These are phyloP conservation scores for Cucurbita argyrosperma DNA, from an alignment of 306 rosid species.

Conservation along the genomic window DNA sequence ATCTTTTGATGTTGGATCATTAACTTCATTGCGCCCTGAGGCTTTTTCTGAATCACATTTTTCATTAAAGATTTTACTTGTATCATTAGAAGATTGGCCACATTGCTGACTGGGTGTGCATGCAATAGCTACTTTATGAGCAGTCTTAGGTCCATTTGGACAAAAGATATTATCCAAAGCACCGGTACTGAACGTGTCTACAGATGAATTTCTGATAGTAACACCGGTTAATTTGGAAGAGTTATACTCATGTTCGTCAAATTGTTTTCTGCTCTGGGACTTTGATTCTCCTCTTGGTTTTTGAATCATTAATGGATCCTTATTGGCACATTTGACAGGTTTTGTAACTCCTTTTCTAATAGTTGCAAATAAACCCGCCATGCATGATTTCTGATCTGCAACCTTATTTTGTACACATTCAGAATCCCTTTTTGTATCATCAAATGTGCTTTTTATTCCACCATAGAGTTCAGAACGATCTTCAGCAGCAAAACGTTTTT, in stretches of 20 bases:
- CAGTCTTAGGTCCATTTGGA: background rate
- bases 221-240: background rate
- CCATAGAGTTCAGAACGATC: conserved; percentile 24
- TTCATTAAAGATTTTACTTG: background rate
- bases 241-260: background rate
- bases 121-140: background rate
- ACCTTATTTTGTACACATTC: conserved; percentile 8
- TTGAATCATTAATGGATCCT: background rate
- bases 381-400: background rate
- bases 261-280: background rate
- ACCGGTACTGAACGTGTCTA: background rate
- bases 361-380: background rate
- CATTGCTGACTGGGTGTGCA: conserved; percentile 13
- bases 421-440: conserved; percentile 7
- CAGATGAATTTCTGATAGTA: background rate
- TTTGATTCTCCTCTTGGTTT: background rate
- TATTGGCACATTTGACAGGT: background rate
- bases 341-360: background rate
- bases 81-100: conserved; percentile 16
- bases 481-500: conserved; percentile 21
- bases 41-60: background rate
- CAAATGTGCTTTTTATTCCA: conserved; percentile 10
- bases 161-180: background rate
- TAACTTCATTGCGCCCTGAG: conserved; percentile 8
- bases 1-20: conserved; percentile 14